Evolutionary conservation across 2,329 filamentous ascomycete genomes (phyloP).

Genomic region (Tolypocladium nubicola): DNA sequence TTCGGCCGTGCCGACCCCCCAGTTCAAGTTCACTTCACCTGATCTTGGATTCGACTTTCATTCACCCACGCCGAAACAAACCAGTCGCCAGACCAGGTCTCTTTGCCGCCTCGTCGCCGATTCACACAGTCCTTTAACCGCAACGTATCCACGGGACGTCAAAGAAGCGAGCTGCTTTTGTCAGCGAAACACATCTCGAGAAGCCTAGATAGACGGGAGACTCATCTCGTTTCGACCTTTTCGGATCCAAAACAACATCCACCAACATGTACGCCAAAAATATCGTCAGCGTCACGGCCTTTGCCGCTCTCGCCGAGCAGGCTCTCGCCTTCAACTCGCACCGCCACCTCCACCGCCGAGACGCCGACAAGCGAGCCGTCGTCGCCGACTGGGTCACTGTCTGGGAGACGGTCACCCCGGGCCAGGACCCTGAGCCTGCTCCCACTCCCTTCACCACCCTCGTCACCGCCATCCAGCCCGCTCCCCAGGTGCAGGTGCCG

Average conservation of each 20-base stretch:
- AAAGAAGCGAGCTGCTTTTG: not conserved
- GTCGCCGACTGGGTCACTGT: conserved; percentile 31
- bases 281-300: conserved; percentile 28
- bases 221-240: not conserved
- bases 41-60: not conserved
- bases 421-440: not conserved
- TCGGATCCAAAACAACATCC: not conserved
- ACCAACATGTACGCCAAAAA: conserved; percentile 33
- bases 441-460: conserved; percentile 10
- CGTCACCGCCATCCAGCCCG: conserved; percentile 13
- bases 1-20: conserved; percentile 22
- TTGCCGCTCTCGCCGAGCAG: conserved; percentile 32
- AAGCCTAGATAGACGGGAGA: not conserved
- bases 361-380: conserved; percentile 21
- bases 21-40: not conserved
- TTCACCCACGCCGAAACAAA: not conserved
- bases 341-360: conserved; percentile 24
- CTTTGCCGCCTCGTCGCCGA: not conserved
- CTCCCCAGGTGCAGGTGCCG: conserved; percentile 1
- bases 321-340: conserved; percentile 30
- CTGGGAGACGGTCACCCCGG: conserved; percentile 22
- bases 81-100: not conserved
- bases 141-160: not conserved
- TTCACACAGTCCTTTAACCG: not conserved
- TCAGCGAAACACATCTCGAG: not conserved